Evolutionary conservation across 805 yeast species (phyloP).

Genomic region (Pichia exigua): DNA sequence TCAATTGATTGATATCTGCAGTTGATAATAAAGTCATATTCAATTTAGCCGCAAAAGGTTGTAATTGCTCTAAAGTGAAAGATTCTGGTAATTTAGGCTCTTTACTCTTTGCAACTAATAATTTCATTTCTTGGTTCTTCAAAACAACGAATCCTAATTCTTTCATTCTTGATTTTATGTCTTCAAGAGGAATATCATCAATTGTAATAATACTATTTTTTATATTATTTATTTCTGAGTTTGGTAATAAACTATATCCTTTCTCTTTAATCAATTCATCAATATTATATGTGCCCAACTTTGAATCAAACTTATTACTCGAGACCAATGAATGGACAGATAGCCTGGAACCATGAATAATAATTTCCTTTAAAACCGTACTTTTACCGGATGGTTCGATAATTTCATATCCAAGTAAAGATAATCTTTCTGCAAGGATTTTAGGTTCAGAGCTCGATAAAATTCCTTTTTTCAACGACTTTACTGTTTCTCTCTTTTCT

Average conservation of each 20-base stretch:
- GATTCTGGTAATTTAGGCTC: constrained; percentile 6
- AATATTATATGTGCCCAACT: neutral
- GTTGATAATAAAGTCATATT: constrained; percentile 30
- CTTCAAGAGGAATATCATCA: constrained; percentile 5
- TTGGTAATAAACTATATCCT: constrained; percentile 30
- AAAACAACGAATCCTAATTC: constrained; percentile 16
- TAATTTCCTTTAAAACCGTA: neutral
- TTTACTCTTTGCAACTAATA: constrained; percentile 6
- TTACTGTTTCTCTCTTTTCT: constrained; percentile 4
- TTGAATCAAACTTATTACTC: constrained; percentile 5
- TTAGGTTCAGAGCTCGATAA: constrained; percentile 13
- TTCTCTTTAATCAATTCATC: constrained; percentile 13
- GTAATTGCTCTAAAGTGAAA: constrained; percentile 10
- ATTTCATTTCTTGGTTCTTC: constrained; percentile 9
- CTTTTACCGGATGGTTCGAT: constrained; percentile 1
- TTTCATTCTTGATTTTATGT: constrained; percentile 11
- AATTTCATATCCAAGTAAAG: constrained; percentile 9
- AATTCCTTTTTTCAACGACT: constrained; percentile 16
- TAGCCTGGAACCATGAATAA: neutral
- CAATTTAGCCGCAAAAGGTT: constrained; percentile 20
- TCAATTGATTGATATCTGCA: constrained; percentile 26
- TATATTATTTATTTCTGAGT: constrained; percentile 15
- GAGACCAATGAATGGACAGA: neutral
- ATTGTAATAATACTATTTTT: constrained; percentile 21
- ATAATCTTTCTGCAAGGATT: constrained; percentile 3